Evolutionary conservation across 371 early-diverging fungal genomes (phyloP), one percentile per base, ranked within the genome.

Genomic region (Homolaphlyctis polyrhiza): DNA sequence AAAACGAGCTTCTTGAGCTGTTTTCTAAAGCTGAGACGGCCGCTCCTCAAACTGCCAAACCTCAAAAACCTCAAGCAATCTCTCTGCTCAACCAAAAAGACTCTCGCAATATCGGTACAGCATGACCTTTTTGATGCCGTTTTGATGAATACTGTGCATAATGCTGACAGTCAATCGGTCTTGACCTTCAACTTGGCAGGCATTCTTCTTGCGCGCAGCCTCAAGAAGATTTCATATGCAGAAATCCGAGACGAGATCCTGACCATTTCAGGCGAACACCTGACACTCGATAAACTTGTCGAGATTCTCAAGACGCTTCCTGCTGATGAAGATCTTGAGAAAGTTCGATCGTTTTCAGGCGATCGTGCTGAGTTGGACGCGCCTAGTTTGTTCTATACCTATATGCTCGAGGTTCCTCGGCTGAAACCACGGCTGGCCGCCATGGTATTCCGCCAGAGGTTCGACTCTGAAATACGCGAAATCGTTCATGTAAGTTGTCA

Each of bases 381-480:
- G 59, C 86, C 87, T 21, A 90, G 89, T 43, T 73, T 80, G 60
- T 91, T 85, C 61, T 83, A 87, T 65, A 67, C 73, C 25, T 75
- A 83, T 57, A 81, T 92, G 21, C 75, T 86, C 74, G 80, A 83
- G 51, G 84, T 91, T 63, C 89, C 90, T 4, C 77, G 91, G 16
- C 69, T 93, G 35, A 73, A 81, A 0, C 81, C 86, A 57, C 76
- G 93, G 16, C 71, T 93, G 11, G 77, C 77, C n/a, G 75, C 86
- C 50, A 89, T 93, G 87, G 79, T 88, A 13, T 90, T 89, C 74
- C 72, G 89, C 51, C 75, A 86, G 52, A 70, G 83, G 27, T 88
- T 91, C 60, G 79, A 86, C 50, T 78, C 85, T 27, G 91, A 93
- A 66, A 70, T 90, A 28, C 76, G 83, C 35, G 91, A 91, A 62